A percentile compares a stretch with the other conserved stretches of the same genome.
Conservation (phyloP, 257 asterid genomes). For the Solanum paucissectum region DNA sequence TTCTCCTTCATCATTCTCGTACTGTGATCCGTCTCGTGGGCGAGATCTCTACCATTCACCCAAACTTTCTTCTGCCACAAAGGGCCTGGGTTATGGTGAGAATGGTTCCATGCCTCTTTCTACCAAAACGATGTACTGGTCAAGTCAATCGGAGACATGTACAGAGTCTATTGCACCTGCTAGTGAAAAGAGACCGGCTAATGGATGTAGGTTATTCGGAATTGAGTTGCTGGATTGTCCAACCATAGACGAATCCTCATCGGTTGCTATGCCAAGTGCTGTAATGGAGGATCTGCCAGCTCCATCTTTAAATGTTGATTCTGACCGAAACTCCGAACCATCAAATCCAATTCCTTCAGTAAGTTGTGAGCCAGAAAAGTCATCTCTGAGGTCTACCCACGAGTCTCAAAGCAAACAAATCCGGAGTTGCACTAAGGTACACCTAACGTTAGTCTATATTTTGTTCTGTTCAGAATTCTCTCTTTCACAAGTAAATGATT, state of each 20-base stretch:
- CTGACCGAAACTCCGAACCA: constrained; percentile 56
- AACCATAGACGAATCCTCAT: constrained; percentile 36
- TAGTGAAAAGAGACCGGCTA: constrained; percentile 56
- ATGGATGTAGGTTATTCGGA: constrained; percentile 76
- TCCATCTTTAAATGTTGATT: constrained; percentile 42
- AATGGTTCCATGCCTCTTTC: constrained; percentile 27
- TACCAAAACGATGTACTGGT: constrained; percentile 22
- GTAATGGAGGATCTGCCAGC: constrained; percentile 40
- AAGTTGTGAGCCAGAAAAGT: constrained; percentile 65
- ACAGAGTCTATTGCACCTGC: constrained; percentile 43
- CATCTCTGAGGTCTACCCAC: constrained; percentile 63
- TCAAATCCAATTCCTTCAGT: constrained; percentile 49
- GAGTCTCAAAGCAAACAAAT: constrained; percentile 55
- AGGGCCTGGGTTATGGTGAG: constrained; percentile 29
- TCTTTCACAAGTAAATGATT: not conserved
- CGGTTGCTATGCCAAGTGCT: constrained; percentile 23
- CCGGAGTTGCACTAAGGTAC: constrained; percentile 87
- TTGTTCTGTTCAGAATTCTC: not conserved
- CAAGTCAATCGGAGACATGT: constrained; percentile 31
- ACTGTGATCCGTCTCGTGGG: constrained; percentile 35
- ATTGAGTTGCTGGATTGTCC: constrained; percentile 55
- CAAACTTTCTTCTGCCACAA: constrained; percentile 33
- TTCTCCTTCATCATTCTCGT: constrained; percentile 37
- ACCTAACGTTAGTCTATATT: not conserved
- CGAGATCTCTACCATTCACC: constrained; percentile 52